Evolutionary conservation across 768 basidiomycete genomes (phyloP).

Genomic region (Suillus bovinus): DNA sequence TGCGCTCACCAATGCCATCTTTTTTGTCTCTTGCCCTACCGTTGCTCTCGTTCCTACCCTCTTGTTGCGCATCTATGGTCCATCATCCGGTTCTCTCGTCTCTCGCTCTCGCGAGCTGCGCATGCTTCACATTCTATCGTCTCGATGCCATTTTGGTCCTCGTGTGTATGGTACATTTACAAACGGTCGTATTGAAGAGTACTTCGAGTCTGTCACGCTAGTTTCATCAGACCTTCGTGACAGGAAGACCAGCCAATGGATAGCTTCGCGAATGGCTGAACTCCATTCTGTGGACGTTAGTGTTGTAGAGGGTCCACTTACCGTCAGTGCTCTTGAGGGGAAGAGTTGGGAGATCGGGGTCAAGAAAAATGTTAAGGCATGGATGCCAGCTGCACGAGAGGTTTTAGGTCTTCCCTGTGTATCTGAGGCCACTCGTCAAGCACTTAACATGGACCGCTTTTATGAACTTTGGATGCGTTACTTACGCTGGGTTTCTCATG

Average conservation of each 20-base stretch:
- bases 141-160: slow-evolving; percentile 86
- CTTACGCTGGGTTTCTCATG: slow-evolving; percentile 63
- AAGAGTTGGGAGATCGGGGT: slow-evolving; percentile 59
- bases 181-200: slow-evolving; percentile 95
- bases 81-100: slow-evolving; percentile 83
- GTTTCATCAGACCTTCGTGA: slow-evolving; percentile 78
- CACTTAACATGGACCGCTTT: slow-evolving; percentile 68
- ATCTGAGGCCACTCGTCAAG: slow-evolving; percentile 42
- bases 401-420: slow-evolving; percentile 68
- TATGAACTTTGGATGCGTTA: slow-evolving; percentile 67
- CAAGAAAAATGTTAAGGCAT: slow-evolving; percentile 65
- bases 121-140: slow-evolving; percentile 87
- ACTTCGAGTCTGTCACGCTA: slow-evolving; percentile 86
- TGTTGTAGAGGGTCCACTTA: slow-evolving; percentile 51
- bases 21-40: slow-evolving; percentile 83
- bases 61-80: slow-evolving; percentile 89
- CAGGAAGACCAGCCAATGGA: slow-evolving; percentile 74
- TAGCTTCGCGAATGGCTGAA: slow-evolving; percentile 95
- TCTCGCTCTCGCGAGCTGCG: slow-evolving; percentile 85
- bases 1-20: slow-evolving; percentile 93
- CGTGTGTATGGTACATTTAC: slow-evolving; percentile 92
- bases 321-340: slow-evolving; percentile 40
- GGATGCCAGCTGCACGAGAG: slow-evolving; percentile 70
- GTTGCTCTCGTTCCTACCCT: slow-evolving; percentile 57
- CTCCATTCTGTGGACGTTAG: slow-evolving; percentile 89